Evolutionary conservation across 441 rosid species (phyloP).

Genomic region (Biscutella laevigata): DNA sequence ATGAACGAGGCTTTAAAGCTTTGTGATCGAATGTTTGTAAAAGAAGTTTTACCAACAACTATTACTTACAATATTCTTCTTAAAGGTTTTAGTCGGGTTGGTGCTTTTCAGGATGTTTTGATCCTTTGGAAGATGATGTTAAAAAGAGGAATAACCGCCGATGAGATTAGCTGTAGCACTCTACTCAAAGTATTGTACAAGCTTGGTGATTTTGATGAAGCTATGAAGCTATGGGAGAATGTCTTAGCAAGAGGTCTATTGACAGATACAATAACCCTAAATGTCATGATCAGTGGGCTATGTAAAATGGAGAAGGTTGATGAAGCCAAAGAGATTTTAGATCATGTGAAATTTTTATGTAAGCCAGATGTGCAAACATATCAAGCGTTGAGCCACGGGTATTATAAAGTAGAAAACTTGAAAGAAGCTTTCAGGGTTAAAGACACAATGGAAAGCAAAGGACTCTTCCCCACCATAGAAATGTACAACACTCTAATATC

Average conservation of each 20-base stretch:
- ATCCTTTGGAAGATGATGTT: conserved; percentile 58
- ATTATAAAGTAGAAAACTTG: conserved; percentile 51
- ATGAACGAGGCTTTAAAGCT: conserved; percentile 48
- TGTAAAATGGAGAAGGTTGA: conserved; percentile 59
- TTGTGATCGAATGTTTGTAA: conserved; percentile 42
- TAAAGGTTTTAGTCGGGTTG: conserved; percentile 50
- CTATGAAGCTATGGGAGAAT: conserved; percentile 58
- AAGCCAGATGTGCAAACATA: conserved; percentile 63
- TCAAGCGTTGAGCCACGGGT: conserved; percentile 59
- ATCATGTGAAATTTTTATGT: conserved; percentile 45
- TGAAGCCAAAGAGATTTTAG: conserved; percentile 58
- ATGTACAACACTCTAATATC: conserved; percentile 64
- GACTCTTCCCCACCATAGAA: conserved; percentile 43
- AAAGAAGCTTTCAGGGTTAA: conserved; percentile 53
- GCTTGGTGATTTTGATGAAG: conserved; percentile 47
- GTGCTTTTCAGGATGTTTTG: conserved; percentile 52
- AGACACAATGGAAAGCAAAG: conserved; percentile 40
- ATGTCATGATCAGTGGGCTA: conserved; percentile 65
- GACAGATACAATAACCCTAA: conserved; percentile 45
- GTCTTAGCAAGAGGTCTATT: conserved; percentile 57
- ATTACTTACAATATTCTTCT: conserved; percentile 65
- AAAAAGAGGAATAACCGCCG: conserved; percentile 35
- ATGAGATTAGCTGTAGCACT: conserved; percentile 55
- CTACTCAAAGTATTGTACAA: conserved; percentile 59
- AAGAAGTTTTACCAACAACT: conserved; percentile 41